Evolutionary conservation across 164 flowering plant genomes (phyloP), one percentile per base, ranked within the genome.

Genomic region (Nymphaea colorata): DNA sequence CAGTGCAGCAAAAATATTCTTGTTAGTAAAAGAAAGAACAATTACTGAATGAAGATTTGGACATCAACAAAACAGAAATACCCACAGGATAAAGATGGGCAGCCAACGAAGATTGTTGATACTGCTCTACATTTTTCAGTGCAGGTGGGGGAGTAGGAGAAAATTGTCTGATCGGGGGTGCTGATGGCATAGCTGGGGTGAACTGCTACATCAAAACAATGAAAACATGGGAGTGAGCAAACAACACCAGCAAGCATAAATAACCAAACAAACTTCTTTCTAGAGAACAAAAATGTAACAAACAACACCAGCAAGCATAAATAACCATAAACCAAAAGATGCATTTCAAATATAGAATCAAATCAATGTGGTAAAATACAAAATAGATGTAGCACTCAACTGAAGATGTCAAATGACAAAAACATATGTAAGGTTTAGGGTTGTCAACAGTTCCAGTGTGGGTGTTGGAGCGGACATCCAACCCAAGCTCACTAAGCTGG

Each of bases 71-170:
- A 41, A 43, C 14, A n/a, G 41, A 18, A 68, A 65, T 70, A 83
- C 92, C 43, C 17, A 94, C 99, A 61, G 92, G 85, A 76, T 91
- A 90, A 44, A 89, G 73, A 74, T 92, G 98, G 71, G 98, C 82
- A 66, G 82, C 91, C 83, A 92, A 74, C 59, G 89, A 77, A 51
- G 96, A 87, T 73, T 88, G 96, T 79, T 90, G 98, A 80, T 87
- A 92, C 73, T 87, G 89, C 62, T 86, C 97, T 61, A 71, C 82
- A 72, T 92, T 87, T 79, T 69, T 83, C 71, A 87, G 74, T 43
- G 44, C 73, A 62, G 84, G 85, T 51, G 88, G 87, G 72, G 81
- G 82, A 72, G 91, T 57, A 69, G 98, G 98, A 72, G 81, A 75
- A 75, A 90, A 95, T n/a, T 89, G 70, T 72, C 82, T 85, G 47